Conservation (phyloP, 352 stramenopile genomes). For the Pythium insidiosum region DNA sequence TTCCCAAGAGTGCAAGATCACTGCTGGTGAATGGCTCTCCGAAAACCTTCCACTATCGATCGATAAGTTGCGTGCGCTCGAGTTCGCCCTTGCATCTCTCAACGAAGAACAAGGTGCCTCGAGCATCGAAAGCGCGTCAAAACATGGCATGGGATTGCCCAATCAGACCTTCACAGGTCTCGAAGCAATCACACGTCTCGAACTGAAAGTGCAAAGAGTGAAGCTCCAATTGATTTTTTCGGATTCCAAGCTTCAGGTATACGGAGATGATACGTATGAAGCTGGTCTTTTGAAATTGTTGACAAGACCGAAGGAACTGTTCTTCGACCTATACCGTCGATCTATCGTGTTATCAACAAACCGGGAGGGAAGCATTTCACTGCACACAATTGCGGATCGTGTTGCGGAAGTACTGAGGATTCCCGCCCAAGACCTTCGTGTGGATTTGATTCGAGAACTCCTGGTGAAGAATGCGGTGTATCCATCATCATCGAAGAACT, state of each 20-base stretch:
- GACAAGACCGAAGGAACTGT: slow-evolving; percentile 13
- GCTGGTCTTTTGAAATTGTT: slow-evolving; percentile 9
- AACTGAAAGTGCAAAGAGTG: slow-evolving; percentile 12
- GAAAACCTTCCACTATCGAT: slow-evolving; percentile 15
- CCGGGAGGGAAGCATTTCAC: not conserved
- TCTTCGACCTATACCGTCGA: slow-evolving; percentile 24
- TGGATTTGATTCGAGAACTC: slow-evolving; percentile 18
- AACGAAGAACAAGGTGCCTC: too few relatives aligned
- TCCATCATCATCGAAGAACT: not conserved
- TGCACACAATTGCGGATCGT: slow-evolving; percentile 17
- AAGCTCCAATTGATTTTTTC: slow-evolving; percentile 19
- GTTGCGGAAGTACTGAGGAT: slow-evolving; percentile 13
- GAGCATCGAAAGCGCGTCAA: not conserved
- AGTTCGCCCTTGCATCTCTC: slow-evolving; percentile 20
- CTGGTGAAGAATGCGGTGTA: slow-evolving; percentile 19
- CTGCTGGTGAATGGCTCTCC: slow-evolving; percentile 19
- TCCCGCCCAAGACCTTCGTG: slow-evolving; percentile 8
- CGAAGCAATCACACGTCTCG: slow-evolving; percentile 13
- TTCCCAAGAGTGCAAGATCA: slow-evolving; percentile 15
- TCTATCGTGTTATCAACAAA: not conserved
- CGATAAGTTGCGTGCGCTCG: slow-evolving; percentile 17
- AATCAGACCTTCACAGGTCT: slow-evolving; percentile 13
- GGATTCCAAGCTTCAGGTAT: slow-evolving; percentile 1
- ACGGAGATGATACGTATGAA: slow-evolving; percentile 5
- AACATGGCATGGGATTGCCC: not conserved